These are phyloP conservation scores for Plasmodium chabaudi DNA, from an alignment of 169 alveolate genomes.

Conservation along the genomic window DNA sequence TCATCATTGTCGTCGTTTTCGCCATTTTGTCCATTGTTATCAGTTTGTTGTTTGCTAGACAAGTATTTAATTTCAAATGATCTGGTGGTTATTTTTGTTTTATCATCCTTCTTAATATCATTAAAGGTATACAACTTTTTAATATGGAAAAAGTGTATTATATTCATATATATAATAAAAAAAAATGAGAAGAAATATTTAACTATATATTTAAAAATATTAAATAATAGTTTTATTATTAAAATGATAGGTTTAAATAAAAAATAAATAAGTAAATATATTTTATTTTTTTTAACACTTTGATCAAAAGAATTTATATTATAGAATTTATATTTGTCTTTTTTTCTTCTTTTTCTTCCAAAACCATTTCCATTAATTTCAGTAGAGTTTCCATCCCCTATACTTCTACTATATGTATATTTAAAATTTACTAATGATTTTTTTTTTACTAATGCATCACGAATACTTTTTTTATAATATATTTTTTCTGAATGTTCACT, in stretches of 20 bases:
- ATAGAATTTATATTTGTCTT: conserved; percentile 5
- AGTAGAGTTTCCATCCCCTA: not conserved
- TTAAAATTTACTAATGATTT: no score
- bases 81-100: conserved; percentile 19
- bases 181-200: not conserved
- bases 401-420: not conserved
- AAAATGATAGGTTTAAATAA: conserved; percentile 7
- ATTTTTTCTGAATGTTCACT: not conserved
- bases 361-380: not conserved
- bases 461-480: not conserved
- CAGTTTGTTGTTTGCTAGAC: not conserved
- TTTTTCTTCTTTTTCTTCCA: conserved; percentile 4
- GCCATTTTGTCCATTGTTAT: not conserved
- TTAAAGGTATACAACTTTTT: conserved; percentile 36
- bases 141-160: conserved; percentile 41
- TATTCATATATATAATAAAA: conserved; percentile 8
- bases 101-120: conserved; percentile 13
- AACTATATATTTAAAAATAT: not conserved
- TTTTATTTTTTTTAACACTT: conserved; percentile 10
- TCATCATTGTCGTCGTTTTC: not conserved
- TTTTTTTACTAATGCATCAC: no score
- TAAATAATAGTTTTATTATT: conserved; percentile 1
- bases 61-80: conserved; percentile 31
- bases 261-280: no score
- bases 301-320: conserved; percentile 8